Base-by-base conservation (phyloP, 495 filamentous ascomycete genomes). In the Parachaetomium inaequale region DNA sequence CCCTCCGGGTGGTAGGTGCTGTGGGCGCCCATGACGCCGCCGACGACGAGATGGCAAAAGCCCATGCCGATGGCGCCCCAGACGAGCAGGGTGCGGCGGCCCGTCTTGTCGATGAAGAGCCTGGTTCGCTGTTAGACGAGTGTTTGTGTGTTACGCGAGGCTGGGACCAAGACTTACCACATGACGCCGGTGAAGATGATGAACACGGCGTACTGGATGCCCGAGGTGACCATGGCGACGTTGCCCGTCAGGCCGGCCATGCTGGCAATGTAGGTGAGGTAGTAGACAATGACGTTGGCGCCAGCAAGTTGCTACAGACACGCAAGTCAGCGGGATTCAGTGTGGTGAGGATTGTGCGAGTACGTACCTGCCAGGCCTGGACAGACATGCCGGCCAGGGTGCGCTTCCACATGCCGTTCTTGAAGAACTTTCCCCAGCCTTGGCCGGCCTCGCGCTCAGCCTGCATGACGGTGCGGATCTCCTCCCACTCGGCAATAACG, bases 121-220 rank as follows among this genome's bases (percentile, higher is more conserved):
- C 63, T 65, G 49, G 14, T 87, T 10, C 10, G 31, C 17, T n/a
- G 38, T 23, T 4, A 52, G 29, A 46, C 4, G 7, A 14, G 0
- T 19, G n/a, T 11, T 3, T 49, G 21, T 14, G 7, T 17, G 2
- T 17, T 23, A n/a, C 15, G 3, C 0, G n/a, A 10, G 40, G 40
- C 3, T 23, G 19, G 4, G 5, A 7, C 42, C n/a, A 21, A 28
- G 28, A 66, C 55, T 14, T 63, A 65, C 66, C 68, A 88, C 67
- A 86, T 86, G 55, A 85, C 66, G 10, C 81, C 77, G 1, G 87
- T 90, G 43, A 87, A 87, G 63, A 89, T 77, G 62, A 91, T 85
- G 75, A 91, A 90, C 19, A 91, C 78, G 7, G 88, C 88, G 69
- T 91, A 91, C 69, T 91, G 88, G 50, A 91, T 82, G 14, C 84